phyloP scores from a whole-genome alignment of 345 rosid species.

The Heritiera fomes region DNA sequence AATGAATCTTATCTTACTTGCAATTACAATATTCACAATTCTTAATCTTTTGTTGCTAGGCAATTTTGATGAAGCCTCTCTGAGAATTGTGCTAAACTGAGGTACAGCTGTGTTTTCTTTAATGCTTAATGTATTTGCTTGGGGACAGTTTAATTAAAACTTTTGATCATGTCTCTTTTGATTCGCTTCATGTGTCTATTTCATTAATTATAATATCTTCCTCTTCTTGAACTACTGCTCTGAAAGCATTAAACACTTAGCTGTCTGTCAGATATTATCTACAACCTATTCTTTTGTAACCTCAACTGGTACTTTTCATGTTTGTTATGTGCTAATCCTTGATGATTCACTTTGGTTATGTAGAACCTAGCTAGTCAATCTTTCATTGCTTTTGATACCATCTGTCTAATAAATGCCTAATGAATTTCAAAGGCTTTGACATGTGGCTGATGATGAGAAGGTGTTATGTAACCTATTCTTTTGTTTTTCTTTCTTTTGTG shows the following conservation, averaged over 20 bases:
- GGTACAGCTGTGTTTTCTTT: background rate
- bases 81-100: background rate
- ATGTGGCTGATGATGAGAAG: background rate
- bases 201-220: background rate
- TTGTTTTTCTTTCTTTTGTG: background rate
- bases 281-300: background rate
- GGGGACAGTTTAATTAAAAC: background rate
- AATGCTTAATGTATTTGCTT: background rate
- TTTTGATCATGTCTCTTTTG: background rate
- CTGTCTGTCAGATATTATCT: background rate
- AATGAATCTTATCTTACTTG: background rate
- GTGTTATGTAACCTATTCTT: background rate
- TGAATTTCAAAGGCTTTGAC: slow-evolving; percentile 3
- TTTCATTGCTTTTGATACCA: background rate
- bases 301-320: background rate
- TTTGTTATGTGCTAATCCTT: background rate
- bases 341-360: background rate
- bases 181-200: background rate
- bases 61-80: background rate
- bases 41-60: background rate
- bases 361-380: background rate
- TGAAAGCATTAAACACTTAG: background rate
- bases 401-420: background rate
- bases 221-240: background rate
- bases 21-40: background rate